Conservation (phyloP, 2,329 filamentous ascomycete species). For the Endoconidiophora laricicola region DNA sequence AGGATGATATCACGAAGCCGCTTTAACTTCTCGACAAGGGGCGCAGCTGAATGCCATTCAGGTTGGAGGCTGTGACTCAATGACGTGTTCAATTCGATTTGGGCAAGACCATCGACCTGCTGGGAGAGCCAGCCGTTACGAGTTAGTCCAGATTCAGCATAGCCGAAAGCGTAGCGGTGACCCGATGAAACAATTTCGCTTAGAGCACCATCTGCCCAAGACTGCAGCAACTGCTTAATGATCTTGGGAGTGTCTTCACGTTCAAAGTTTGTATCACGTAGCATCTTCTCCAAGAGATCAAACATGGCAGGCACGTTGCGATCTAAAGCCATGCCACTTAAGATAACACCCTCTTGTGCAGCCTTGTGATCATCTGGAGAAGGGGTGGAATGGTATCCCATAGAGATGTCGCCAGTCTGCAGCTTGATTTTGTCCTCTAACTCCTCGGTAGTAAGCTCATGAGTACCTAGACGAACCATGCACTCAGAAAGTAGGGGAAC, state of each 20-base stretch:
- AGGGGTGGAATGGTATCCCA: conserved; percentile 68
- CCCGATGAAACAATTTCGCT: conserved; percentile 85
- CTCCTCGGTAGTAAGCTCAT: conserved; percentile 77
- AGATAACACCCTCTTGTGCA: conserved; percentile 65
- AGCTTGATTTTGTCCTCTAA: conserved; percentile 92
- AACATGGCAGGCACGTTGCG: conserved; percentile 85
- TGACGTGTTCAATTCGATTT: conserved; percentile 68
- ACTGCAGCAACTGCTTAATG: conserved; percentile 73
- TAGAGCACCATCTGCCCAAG: conserved; percentile 73
- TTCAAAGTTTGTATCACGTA: conserved; percentile 81
- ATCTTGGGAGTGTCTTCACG: conserved; percentile 64
- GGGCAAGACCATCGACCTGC: conserved; percentile 77
- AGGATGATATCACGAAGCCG: conserved; percentile 67
- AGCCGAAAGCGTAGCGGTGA: conserved; percentile 70
- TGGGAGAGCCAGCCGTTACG: conserved; percentile 56
- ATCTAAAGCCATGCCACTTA: conserved; percentile 78
- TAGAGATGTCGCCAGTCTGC: conserved; percentile 79
- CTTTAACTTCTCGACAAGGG: conserved; percentile 71
- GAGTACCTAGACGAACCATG: conserved; percentile 85
- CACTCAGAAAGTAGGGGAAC: conserved; percentile 83
- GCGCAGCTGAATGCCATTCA: conserved; percentile 50
- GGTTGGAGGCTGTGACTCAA: conserved; percentile 48
- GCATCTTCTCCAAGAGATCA: conserved; percentile 60
- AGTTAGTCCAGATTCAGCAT: conserved; percentile 66
- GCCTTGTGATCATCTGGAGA: conserved; percentile 55